Base-by-base conservation (phyloP, 2,329 filamentous ascomycete species). In the Fusarium liriodendri region DNA sequence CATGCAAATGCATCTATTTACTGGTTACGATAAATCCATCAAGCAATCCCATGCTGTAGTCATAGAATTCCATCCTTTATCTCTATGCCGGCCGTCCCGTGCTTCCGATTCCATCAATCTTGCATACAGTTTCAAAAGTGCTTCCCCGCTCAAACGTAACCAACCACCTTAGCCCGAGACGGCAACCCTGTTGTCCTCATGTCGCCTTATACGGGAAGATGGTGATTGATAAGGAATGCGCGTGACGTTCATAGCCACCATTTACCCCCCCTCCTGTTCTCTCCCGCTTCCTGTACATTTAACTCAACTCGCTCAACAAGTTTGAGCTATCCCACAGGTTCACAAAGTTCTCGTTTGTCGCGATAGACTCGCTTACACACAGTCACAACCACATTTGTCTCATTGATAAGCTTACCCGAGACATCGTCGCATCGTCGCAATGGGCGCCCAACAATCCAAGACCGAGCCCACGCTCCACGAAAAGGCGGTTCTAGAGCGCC, bases 361-460 rank as follows among this genome's bases (percentile, higher is more conserved):
- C 50, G 47, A 52, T 29, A 52, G 27, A 52, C 47, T 52, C 27
- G 11, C 18, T 5, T 18, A 32, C 9, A 32, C 3, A 4, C 11
- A 20, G 27, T 29, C 32, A 37, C 22, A 32, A 27, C 42, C 5
- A 38, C 18, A 25, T 40, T 40, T 27, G 52, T 29, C 47, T 40
- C 13, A 33, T 42, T n/a, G 35, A 63, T 55, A 55, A 63, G 25
- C 61, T 6, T 35, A 33, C 16, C 52, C 18, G 20, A 11, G 27
- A 64, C 37, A 29, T 42, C 25, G n/a, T 37, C 50, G 42, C 37
- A 27, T 29, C 35, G 63, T 47, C 64, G 72, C 61, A 29, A 88
- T 88, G 87, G 87, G 86, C 60, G 81, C 82, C 32, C 80, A 86
- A 67, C 82, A 82, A 69, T 88, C 86, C 27, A 87, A 83, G 73